These are phyloP conservation scores for Mycena venus DNA, from an alignment of 768 basidiomycete species.

Conservation along the genomic window DNA sequence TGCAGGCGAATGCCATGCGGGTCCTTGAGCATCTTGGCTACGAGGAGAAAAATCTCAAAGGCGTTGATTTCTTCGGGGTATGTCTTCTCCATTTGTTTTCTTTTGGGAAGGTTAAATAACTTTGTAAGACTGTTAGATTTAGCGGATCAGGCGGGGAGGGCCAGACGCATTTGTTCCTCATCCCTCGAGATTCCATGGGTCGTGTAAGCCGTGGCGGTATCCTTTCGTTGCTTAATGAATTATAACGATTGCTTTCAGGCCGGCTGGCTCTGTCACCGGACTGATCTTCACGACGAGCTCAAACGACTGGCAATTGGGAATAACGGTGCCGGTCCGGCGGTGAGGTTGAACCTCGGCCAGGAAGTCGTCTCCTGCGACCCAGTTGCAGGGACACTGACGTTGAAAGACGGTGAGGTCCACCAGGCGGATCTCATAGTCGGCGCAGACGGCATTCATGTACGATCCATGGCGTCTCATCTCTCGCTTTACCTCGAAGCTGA, in stretches of 20 bases:
- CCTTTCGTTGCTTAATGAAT: neutral
- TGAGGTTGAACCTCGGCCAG: conserved; percentile 3
- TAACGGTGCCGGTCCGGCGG: conserved; percentile 2
- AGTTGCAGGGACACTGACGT: neutral
- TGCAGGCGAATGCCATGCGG: conserved; percentile 27
- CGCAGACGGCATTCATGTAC: conserved; percentile 24
- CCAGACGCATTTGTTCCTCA: neutral
- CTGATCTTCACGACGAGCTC: conserved; percentile 28
- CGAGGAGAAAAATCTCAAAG: conserved; percentile 12
- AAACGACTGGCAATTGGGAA: conserved; percentile 15
- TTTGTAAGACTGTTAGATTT: conserved; percentile 21
- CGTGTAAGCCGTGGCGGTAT: neutral
- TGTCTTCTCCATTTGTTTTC: neutral
- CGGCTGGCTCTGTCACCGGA: conserved; percentile 18
- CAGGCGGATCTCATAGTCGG: conserved; percentile 23
- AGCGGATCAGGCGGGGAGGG: conserved; percentile 19
- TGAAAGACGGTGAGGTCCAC: conserved; percentile 14
- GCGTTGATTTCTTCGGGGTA: conserved; percentile 27
- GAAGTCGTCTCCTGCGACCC: conserved; percentile 23
- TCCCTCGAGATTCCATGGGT: neutral
- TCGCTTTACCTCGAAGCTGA: neutral
- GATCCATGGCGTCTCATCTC: too few relatives aligned
- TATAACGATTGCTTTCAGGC: neutral
- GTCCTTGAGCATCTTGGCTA: conserved; percentile 26
- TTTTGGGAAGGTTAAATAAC: too few relatives aligned